Percentiles rank a stretch among this genome's conserved stretches.
phyloP scores from a whole-genome alignment of 2,329 filamentous ascomycete species.

The Madurella mycetomatis region DNA sequence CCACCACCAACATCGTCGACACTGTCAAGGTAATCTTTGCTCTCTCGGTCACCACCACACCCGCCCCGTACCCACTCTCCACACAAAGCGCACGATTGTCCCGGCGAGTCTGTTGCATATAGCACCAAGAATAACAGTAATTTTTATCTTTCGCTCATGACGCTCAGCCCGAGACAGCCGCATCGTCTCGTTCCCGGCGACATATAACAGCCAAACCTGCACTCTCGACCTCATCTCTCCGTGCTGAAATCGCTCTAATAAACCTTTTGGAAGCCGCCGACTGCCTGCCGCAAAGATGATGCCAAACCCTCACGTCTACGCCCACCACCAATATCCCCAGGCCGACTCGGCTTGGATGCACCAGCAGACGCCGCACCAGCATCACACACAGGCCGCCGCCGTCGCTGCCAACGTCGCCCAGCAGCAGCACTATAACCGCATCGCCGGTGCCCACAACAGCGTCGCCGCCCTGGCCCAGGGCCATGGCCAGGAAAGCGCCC shows the following conservation, averaged over 20 bases:
- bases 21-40: background rate
- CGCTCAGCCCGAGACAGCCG: constrained; percentile 18
- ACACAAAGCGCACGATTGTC: background rate
- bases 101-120: background rate
- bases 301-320: constrained; percentile 60
- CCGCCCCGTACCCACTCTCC: background rate
- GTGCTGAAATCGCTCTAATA: background rate
- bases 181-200: constrained; percentile 16
- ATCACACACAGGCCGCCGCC: constrained; percentile 50
- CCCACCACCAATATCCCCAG: constrained; percentile 63
- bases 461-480: constrained; percentile 39
- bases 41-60: background rate
- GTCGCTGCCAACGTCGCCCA: constrained; percentile 50
- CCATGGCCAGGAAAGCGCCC: constrained; percentile 51
- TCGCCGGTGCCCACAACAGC: constrained; percentile 61
- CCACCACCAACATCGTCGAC: constrained; percentile 6
- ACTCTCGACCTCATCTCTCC: background rate
- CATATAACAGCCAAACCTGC: constrained; percentile 9
- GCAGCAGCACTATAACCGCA: constrained; percentile 66
- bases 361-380: constrained; percentile 57
- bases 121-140: background rate
- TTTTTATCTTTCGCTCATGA: constrained; percentile 18
- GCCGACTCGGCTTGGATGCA: constrained; percentile 64
- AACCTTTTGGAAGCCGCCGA: background rate
- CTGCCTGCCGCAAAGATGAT: constrained; percentile 48